Evolutionary conservation across 2,329 filamentous ascomycete genomes (phyloP).

Genomic region (Microdochium bolleyi): DNA sequence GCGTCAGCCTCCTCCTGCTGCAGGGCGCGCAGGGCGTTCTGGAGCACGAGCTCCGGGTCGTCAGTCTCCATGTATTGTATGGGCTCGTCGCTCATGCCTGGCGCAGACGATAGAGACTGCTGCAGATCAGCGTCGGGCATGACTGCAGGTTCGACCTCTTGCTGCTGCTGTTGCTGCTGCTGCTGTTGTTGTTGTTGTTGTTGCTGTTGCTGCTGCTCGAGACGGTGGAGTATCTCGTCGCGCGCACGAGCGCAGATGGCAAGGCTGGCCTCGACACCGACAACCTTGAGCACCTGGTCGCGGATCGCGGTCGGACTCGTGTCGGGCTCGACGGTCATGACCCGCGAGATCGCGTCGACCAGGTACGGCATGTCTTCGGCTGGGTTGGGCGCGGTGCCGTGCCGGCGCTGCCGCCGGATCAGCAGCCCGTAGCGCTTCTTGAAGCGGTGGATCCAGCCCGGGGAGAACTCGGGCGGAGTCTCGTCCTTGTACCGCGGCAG

Average conservation of each 20-base stretch:
- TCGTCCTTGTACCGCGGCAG: slow-evolving; percentile 54
- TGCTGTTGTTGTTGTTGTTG: slow-evolving; percentile 8
- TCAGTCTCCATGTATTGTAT: slow-evolving; percentile 34
- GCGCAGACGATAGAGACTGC: slow-evolving; percentile 23
- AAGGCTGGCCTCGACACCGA: slow-evolving; percentile 47
- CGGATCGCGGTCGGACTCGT: slow-evolving; percentile 52
- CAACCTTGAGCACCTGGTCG: slow-evolving; percentile 45
- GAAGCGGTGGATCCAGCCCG: slow-evolving; percentile 57
- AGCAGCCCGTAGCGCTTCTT: slow-evolving; percentile 56
- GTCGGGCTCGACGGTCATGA: slow-evolving; percentile 49
- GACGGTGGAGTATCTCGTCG: slow-evolving; percentile 44
- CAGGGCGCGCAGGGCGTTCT: slow-evolving; percentile 49
- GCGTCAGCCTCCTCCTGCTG: slow-evolving; percentile 52
- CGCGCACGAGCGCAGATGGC: slow-evolving; percentile 48
- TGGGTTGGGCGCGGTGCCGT: slow-evolving; percentile 37
- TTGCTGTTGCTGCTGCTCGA: slow-evolving; percentile 18
- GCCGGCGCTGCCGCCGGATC: slow-evolving; percentile 46
- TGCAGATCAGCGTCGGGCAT: slow-evolving; percentile 9
- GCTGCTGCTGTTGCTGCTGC: slow-evolving; percentile 4
- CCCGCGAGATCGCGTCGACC: slow-evolving; percentile 49
- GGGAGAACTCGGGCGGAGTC: slow-evolving; percentile 52
- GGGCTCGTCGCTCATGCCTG: slow-evolving; percentile 13
- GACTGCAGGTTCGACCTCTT: slow-evolving; percentile 13
- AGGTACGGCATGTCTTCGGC: slow-evolving; percentile 53
- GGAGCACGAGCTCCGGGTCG: slow-evolving; percentile 49